phyloP scores from a whole-genome alignment of 306 rosid genomes.

The Cucumis sativus region Cucumber_9930_V3 NC_026655.2:6143501-6144000 shows the following conservation, averaged over 20 bases:
- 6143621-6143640: neutral
- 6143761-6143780: neutral
- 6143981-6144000: too few relatives aligned
- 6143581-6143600: neutral
- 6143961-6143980: too few relatives aligned
- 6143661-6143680: neutral
- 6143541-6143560: neutral
- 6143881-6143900: too few relatives aligned
- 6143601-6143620: neutral
- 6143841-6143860: too few relatives aligned
- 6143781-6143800: too few relatives aligned
- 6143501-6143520: neutral
- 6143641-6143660: too few relatives aligned
- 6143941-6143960: too few relatives aligned
- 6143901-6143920: too few relatives aligned
- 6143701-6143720: slow-evolving; percentile 9
- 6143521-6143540: neutral
- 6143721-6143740: neutral
- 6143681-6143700: neutral
- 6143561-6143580: neutral
- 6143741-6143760: neutral
- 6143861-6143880: too few relatives aligned
- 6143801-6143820: too few relatives aligned
- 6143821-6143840: too few relatives aligned
- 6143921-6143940: too few relatives aligned